Percentiles rank a stretch among this genome's conserved stretches.
phyloP scores from a whole-genome alignment of 148 eudicot species.

The Vaccinium macrocarpon region DNA sequence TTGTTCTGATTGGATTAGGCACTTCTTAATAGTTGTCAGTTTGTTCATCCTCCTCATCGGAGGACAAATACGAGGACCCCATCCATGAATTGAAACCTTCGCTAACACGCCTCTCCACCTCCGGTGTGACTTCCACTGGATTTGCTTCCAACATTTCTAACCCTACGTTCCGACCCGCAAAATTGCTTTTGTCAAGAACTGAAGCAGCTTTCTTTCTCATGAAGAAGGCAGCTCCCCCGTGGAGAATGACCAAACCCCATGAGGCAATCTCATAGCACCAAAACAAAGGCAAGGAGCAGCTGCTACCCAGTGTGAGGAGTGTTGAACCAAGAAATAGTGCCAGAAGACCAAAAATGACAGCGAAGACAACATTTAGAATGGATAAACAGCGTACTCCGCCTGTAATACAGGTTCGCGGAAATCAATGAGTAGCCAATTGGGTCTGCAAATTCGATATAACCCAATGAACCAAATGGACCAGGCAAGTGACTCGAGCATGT shows the following conservation, averaged over 20 bases:
- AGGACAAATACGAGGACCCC: slow-evolving; percentile 84
- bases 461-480: neutral
- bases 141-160: slow-evolving; percentile 81
- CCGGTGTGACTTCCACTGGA: slow-evolving; percentile 62
- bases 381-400: slow-evolving; percentile 94
- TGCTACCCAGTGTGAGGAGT: slow-evolving; percentile 80
- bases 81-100: slow-evolving; percentile 93
- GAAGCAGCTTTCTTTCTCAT: slow-evolving; percentile 69
- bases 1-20: slow-evolving; percentile 27
- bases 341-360: slow-evolving; percentile 67
- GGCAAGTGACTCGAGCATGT: neutral
- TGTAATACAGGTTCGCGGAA: slow-evolving; percentile 23
- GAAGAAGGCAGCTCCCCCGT: slow-evolving; percentile 59
- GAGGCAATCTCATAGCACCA: slow-evolving; percentile 90
- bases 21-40: slow-evolving; percentile 50
- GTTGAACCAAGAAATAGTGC: slow-evolving; percentile 81
- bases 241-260: slow-evolving; percentile 79
- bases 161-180: slow-evolving; percentile 55
- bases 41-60: slow-evolving; percentile 84
- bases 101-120: slow-evolving; percentile 78
- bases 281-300: slow-evolving; percentile 81
- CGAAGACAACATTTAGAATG: slow-evolving; percentile 62
- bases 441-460: neutral
- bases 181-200: slow-evolving; percentile 59
- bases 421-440: neutral